phyloP scores from a whole-genome alignment of 2,329 filamentous ascomycete genomes.

The Falciphora oryzae region DNA sequence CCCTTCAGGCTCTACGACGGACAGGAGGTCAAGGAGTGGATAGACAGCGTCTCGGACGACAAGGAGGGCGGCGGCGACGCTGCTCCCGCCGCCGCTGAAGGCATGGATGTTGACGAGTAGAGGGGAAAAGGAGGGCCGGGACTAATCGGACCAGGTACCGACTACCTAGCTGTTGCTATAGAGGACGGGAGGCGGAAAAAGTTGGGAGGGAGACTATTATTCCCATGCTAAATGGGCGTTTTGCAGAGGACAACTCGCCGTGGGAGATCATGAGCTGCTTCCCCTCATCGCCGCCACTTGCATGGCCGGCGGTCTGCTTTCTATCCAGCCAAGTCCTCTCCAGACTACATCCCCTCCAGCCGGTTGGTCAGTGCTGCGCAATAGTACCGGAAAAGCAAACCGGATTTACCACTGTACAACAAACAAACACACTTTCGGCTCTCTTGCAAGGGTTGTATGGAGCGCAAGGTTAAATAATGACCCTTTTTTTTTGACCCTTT shows the following conservation, averaged over 20 bases:
- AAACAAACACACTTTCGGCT: neutral
- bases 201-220: neutral
- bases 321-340: neutral
- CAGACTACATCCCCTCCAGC: neutral
- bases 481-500: no score
- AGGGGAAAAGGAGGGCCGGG: neutral
- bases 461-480: no score
- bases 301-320: neutral
- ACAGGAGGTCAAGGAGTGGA: conserved; percentile 76
- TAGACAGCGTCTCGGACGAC: conserved; percentile 65
- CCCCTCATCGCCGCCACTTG: neutral
- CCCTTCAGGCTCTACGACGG: conserved; percentile 89
- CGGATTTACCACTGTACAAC: neutral
- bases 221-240: neutral
- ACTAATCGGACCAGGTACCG: neutral
- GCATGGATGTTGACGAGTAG: conserved; percentile 28
- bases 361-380: neutral
- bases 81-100: conserved; percentile 32
- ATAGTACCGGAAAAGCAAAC: neutral
- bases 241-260: neutral
- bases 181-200: neutral
- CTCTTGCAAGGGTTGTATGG: neutral
- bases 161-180: neutral
- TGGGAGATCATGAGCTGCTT: no score
- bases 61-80: conserved; percentile 40